A percentile compares a stretch with the other conserved stretches of the same genome.
Evolutionary conservation across 495 filamentous ascomycete genomes (phyloP).

Genomic region (Neurospora sp.): DNA sequence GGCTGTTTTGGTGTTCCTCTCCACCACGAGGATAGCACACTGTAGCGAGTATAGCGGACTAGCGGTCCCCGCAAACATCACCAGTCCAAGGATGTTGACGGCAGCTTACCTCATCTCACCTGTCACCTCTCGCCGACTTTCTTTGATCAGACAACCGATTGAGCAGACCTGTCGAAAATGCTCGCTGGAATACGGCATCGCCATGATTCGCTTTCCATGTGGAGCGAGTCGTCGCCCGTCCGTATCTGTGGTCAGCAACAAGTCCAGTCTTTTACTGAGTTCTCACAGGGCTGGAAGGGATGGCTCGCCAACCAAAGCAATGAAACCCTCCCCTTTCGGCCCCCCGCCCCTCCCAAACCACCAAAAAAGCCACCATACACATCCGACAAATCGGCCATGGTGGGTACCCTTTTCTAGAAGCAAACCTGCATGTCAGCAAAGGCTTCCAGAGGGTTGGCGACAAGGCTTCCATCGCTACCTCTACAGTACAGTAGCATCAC

Average conservation of each 20-base stretch:
- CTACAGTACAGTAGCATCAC: background rate
- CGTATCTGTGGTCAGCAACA: background rate
- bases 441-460: background rate
- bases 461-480: background rate
- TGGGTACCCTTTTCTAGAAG: background rate
- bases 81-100: background rate
- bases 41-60: background rate
- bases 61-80: background rate
- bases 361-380: background rate
- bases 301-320: background rate
- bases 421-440: background rate
- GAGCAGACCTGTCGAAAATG: background rate
- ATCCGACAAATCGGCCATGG: background rate
- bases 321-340: background rate
- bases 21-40: background rate
- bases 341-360: background rate
- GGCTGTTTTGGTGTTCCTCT: background rate
- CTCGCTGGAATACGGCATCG: background rate
- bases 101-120: background rate
- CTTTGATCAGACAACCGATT: background rate
- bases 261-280: background rate
- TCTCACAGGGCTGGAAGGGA: background rate
- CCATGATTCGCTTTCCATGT: background rate
- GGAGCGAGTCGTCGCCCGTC: background rate
- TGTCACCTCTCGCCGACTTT: background rate